Percentiles rank a stretch among this genome's conserved stretches.
phyloP scores from a whole-genome alignment of 192 early-diverging fungal species.

The Umbelopsis vinacea region DNA sequence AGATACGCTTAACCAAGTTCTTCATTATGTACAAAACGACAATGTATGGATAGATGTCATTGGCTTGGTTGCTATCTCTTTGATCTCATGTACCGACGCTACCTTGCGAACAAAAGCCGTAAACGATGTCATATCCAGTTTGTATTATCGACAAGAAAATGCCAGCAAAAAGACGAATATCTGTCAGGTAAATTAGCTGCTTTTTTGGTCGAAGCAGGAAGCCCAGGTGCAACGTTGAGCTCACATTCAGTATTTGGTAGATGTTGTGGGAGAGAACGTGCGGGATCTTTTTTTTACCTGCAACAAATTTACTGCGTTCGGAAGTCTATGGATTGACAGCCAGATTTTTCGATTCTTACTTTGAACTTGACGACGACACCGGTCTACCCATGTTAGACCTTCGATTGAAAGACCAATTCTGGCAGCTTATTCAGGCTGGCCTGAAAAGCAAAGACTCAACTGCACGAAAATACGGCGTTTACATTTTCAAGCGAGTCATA shows the following conservation, averaged over 20 bases:
- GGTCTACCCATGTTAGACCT: slow-evolving; percentile 25
- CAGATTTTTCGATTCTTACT: slow-evolving; percentile 38
- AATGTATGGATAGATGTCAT: slow-evolving; percentile 32
- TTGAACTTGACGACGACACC: slow-evolving; percentile 25
- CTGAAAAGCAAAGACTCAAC: slow-evolving; percentile 38
- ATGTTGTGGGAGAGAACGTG: slow-evolving; percentile 42
- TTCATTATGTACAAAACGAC: slow-evolving; percentile 20
- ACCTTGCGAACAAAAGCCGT: slow-evolving; percentile 32
- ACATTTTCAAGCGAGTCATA: slow-evolving; percentile 37
- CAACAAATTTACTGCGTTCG: slow-evolving; percentile 39
- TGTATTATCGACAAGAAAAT: slow-evolving; percentile 11
- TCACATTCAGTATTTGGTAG: neutral
- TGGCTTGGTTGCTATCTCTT: slow-evolving; percentile 21
- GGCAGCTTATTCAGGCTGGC: slow-evolving; percentile 40
- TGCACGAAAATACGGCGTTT: slow-evolving; percentile 37
- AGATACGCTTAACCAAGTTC: slow-evolving; percentile 27
- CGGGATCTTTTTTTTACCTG: slow-evolving; percentile 37
- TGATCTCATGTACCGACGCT: slow-evolving; percentile 38
- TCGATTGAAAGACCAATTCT: slow-evolving; percentile 36
- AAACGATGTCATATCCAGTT: slow-evolving; percentile 31
- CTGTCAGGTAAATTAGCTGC: neutral
- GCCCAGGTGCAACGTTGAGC: neutral
- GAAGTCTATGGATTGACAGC: slow-evolving; percentile 40
- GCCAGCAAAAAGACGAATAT: neutral
- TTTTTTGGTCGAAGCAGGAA: neutral